phyloP scores from a whole-genome alignment of 2,329 filamentous ascomycete genomes.

The Dendryphion nanum region DNA sequence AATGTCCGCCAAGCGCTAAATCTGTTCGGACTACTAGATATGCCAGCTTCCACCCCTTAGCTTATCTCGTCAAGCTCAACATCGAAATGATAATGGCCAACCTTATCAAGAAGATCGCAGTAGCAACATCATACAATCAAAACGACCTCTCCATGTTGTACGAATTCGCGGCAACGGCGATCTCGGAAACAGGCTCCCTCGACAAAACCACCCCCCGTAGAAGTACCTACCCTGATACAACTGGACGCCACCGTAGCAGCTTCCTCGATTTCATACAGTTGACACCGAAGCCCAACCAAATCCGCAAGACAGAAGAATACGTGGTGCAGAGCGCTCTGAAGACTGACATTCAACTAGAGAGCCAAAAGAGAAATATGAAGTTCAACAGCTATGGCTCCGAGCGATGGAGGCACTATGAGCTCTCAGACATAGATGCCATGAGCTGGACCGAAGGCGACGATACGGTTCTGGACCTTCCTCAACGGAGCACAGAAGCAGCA shows the following conservation, averaged over 20 bases:
- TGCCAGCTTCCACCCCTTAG: slow-evolving; percentile 52
- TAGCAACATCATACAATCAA: slow-evolving; percentile 26
- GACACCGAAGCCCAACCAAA: slow-evolving; percentile 27
- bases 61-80: slow-evolving; percentile 50
- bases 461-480: too few relatives aligned
- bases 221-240: background rate
- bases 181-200: slow-evolving; percentile 3
- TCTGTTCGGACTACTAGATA: slow-evolving; percentile 39
- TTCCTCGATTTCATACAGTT: slow-evolving; percentile 4
- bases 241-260: background rate
- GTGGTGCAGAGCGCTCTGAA: slow-evolving; percentile 23
- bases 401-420: background rate
- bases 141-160: slow-evolving; percentile 24
- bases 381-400: background rate
- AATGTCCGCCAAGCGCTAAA: background rate
- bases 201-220: slow-evolving; percentile 9
- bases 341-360: background rate
- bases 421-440: background rate
- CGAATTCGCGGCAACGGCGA: slow-evolving; percentile 21
- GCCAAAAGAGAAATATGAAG: background rate
- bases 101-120: slow-evolving; percentile 44
- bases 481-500: too few relatives aligned
- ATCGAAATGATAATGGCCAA: slow-evolving; percentile 56
- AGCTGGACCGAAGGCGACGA: background rate
- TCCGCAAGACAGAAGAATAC: slow-evolving; percentile 29